Conservation (phyloP, 1,139 yeast species). For the Pichia sp. region DNA sequence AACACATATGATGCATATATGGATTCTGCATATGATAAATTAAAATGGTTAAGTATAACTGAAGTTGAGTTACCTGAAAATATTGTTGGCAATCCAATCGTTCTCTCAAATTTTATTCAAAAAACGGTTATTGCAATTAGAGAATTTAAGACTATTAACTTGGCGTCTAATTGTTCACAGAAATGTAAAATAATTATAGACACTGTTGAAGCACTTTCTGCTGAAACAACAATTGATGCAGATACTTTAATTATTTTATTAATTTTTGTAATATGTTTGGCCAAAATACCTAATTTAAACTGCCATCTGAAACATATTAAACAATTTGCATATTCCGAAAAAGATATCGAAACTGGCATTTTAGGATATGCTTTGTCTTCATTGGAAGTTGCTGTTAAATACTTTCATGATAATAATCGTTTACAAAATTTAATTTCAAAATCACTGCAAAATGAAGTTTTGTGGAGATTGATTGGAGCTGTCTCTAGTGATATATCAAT, state of each 20-base stretch:
- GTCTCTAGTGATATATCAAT: slow-evolving; percentile 20
- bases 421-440: slow-evolving; percentile 30
- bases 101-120: slow-evolving; percentile 34
- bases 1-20: slow-evolving; percentile 27
- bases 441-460: slow-evolving; percentile 44
- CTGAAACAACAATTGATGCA: slow-evolving; percentile 50
- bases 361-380: slow-evolving; percentile 65
- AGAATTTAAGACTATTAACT: slow-evolving; percentile 46
- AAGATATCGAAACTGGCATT: slow-evolving; percentile 13
- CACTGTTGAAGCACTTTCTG: slow-evolving; percentile 50
- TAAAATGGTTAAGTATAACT: slow-evolving; percentile 56
- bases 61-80: slow-evolving; percentile 57
- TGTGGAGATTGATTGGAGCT: slow-evolving; percentile 49
- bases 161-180: slow-evolving; percentile 44
- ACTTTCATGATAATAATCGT: slow-evolving; percentile 41
- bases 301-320: slow-evolving; percentile 63
- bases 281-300: slow-evolving; percentile 53
- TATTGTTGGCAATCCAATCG: slow-evolving; percentile 24
- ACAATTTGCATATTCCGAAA: slow-evolving; percentile 46
- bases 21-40: slow-evolving; percentile 34
- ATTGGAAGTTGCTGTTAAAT: slow-evolving; percentile 72
- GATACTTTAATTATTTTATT: slow-evolving; percentile 72
- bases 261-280: slow-evolving; percentile 62
- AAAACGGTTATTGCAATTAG: slow-evolving; percentile 48
- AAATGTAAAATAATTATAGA: slow-evolving; percentile 50